These are phyloP conservation scores for Apophysomyces trapeziformis DNA, from an alignment of 371 early-diverging fungal genomes.

Conservation along the genomic window DNA sequence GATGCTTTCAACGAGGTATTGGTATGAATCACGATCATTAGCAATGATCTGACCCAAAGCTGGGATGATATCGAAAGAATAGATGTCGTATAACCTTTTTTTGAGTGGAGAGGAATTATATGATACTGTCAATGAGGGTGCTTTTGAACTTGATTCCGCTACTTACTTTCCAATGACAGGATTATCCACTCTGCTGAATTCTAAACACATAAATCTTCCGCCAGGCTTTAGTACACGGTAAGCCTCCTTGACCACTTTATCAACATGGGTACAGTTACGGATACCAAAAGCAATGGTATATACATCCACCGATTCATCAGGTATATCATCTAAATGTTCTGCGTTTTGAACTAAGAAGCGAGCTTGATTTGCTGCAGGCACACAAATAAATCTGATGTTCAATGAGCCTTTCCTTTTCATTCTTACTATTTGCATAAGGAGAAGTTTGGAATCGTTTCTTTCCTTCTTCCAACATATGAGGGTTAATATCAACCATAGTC, in stretches of 20 bases:
- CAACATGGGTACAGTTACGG: constrained; percentile 95
- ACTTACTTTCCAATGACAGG: constrained; percentile 80
- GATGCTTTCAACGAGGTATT: constrained; percentile 98
- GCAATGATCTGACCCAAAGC: constrained; percentile 88
- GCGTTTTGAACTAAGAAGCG: constrained; percentile 89
- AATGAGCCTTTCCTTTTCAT: not conserved
- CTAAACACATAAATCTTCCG: constrained; percentile 94
- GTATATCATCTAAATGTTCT: constrained; percentile 78
- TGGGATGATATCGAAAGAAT: constrained; percentile 95
- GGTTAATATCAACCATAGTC: constrained; percentile 95
- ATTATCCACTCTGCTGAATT: constrained; percentile 91
- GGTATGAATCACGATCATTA: constrained; percentile 90
- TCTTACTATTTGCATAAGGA: constrained; percentile 64
- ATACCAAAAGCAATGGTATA: constrained; percentile 98
- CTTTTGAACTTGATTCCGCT: not conserved
- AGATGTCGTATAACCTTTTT: constrained; percentile 82
- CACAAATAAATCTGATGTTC: not conserved
- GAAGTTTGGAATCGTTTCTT: constrained; percentile 71
- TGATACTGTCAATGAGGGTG: not conserved
- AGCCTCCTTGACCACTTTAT: constrained; percentile 87
- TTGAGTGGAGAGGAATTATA: not conserved
- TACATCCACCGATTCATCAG: constrained; percentile 83
- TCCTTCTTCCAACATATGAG: constrained; percentile 94
- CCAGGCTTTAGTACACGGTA: constrained; percentile 94
- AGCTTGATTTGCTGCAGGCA: constrained; percentile 60